phyloP scores from a whole-genome alignment of 108 stramenopile species.

The Conticribra guillardii region DNA sequence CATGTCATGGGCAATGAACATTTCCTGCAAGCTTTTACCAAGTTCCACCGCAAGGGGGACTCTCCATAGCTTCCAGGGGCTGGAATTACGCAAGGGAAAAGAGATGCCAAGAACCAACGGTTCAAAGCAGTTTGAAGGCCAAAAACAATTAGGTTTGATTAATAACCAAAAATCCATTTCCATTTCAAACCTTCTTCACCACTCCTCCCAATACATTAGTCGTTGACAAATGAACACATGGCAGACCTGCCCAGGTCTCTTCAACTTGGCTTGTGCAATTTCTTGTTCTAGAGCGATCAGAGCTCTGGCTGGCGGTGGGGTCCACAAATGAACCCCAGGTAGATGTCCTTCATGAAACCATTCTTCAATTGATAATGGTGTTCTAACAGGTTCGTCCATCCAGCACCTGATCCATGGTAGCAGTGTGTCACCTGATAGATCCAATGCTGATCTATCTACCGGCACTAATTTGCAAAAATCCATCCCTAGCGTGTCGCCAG shows the following conservation, averaged over 20 bases:
- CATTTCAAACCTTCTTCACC: constrained; percentile 7
- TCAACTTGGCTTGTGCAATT: not conserved
- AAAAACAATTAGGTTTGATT: constrained; percentile 21
- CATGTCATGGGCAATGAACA: constrained; percentile 7
- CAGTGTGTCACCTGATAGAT: not conserved
- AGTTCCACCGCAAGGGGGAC: constrained; percentile 13
- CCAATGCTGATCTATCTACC: not conserved
- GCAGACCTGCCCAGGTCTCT: constrained; percentile 10
- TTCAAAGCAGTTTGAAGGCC: too few species aligned
- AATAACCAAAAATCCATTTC: constrained; percentile 18
- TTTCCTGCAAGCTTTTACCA: constrained; percentile 7
- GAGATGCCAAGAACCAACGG: too few species aligned
- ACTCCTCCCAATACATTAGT: constrained; percentile 9
- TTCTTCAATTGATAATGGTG: not conserved
- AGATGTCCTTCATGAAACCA: constrained; percentile 13
- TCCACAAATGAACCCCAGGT: constrained; percentile 20
- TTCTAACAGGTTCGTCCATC: constrained; percentile 3
- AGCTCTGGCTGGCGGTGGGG: constrained; percentile 15
- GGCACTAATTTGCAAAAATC: not conserved
- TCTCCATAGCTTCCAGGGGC: constrained; percentile 21
- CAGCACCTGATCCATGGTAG: not conserved
- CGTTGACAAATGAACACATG: too few species aligned
- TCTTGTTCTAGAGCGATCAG: constrained; percentile 15
- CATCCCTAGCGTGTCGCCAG: constrained; percentile 9
- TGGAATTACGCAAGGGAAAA: constrained; percentile 25